phyloP scores from a whole-genome alignment of 306 rosid genomes.

The Crotalaria pallida region DNA sequence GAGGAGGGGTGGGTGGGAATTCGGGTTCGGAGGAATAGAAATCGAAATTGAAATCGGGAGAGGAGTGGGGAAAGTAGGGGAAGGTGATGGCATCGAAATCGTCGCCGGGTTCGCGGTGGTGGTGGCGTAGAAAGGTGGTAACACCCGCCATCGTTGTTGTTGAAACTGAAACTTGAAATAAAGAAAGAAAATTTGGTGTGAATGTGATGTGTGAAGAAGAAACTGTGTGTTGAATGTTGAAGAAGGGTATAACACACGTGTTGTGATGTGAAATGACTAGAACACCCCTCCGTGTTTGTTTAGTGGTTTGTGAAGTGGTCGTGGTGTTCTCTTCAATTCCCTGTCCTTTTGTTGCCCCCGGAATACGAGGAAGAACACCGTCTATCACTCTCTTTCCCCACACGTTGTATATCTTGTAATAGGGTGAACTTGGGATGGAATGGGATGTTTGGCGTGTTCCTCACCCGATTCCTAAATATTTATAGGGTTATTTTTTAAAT shows the following conservation, averaged over 20 bases:
- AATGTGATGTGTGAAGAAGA: background rate
- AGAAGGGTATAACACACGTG: background rate
- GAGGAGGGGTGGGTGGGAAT: constrained; percentile 29
- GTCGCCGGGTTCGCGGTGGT: constrained; percentile 38
- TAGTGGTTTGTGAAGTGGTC: background rate
- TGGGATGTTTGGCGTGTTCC: too few relatives aligned
- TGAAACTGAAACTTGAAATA: background rate
- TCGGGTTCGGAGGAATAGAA: constrained; percentile 37
- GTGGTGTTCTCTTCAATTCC: background rate
- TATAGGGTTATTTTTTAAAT: too few relatives aligned
- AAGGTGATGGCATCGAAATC: constrained; percentile 30
- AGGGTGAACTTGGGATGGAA: too few relatives aligned
- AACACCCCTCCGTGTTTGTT: background rate
- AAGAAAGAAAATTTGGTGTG: background rate
- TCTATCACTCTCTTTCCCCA: constrained; percentile 7
- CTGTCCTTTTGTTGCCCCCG: background rate
- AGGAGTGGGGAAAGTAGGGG: constrained; percentile 19
- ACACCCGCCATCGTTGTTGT: constrained; percentile 50
- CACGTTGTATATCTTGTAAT: too few relatives aligned
- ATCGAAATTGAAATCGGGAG: constrained; percentile 33
- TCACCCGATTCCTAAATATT: too few relatives aligned
- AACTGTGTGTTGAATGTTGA: background rate
- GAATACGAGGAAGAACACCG: constrained; percentile 19
- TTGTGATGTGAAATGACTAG: background rate
- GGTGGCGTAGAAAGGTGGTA: constrained; percentile 30